Evolutionary conservation across 176 grass and related monocot species (phyloP), one percentile per base, ranked within the genome.

Genomic region (Saccharum spontaneum): DNA sequence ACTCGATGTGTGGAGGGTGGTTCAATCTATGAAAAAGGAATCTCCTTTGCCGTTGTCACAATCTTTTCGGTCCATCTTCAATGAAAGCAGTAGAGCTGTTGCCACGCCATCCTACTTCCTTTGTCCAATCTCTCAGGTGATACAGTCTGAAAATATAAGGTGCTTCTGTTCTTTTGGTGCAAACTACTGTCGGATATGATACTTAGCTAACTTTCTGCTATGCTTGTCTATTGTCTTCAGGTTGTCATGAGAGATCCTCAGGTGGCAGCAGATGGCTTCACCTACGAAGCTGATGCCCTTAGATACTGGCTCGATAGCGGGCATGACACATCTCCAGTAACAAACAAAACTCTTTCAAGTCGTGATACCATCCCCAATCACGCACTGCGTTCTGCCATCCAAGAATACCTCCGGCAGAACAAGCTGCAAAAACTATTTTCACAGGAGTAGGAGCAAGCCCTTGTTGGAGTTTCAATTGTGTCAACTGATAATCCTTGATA

Each of bases 261-360:
- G 39, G 84, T 94, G 46, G 92, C 92, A 37, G 81, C 80, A 41
- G 87, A 91, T 91, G 92, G 89, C 10, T 91, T 84, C 77, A 91
- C 87, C 22, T 91, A 94, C 3, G 87, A 91, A 89, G 87, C 81
- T 45, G 84, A 94, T 62, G 89, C 84, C 70, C 82, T 87, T 46
- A 87, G 57, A 87, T 65, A 82, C 64, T 94, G 87, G 84, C 78
- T 94, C 28, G 87, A 91, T 45, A 70, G 77, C 13, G 84, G 84
- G n/a, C 77, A 68, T 13, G 78, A 76, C 24, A 94, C 79, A 23
- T 91, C 92, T 65, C 92, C 89, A 1, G 66, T 89, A 81, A 89
- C 87, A 14, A 91, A 89, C 45, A 39, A 78, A 36, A 59, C 67
- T 14, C 67, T 94, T 55, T 11, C 76, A 23, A 73, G 59, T 65